These are phyloP conservation scores for Cladobotryum protrusum DNA, from an alignment of 2,329 filamentous ascomycete species.

Conservation along the genomic window DNA sequence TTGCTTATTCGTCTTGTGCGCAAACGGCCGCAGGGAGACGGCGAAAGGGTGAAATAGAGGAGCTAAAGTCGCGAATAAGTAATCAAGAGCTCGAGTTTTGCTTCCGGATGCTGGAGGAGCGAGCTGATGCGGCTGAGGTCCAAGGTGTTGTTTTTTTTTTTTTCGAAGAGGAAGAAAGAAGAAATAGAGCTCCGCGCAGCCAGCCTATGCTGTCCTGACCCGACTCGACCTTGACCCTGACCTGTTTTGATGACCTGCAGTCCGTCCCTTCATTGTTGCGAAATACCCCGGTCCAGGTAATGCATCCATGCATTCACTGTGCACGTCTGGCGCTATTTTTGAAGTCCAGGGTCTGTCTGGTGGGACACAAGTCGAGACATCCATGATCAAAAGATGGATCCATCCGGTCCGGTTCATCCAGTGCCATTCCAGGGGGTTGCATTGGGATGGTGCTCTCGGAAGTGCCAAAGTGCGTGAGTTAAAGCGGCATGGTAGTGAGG, in stretches of 20 bases:
- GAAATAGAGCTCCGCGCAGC: too few species aligned
- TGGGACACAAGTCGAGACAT: slow-evolving; percentile 1
- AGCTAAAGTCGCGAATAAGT: too few species aligned
- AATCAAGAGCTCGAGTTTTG: too few species aligned
- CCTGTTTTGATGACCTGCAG: not conserved
- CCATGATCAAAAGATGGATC: too few species aligned
- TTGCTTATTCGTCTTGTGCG: slow-evolving; percentile 3
- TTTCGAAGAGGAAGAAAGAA: too few species aligned
- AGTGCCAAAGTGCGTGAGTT: not conserved
- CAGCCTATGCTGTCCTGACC: too few species aligned
- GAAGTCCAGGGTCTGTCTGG: slow-evolving; percentile 10
- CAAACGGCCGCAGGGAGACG: not conserved
- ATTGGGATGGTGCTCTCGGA: not conserved
- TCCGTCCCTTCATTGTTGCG: slow-evolving; percentile 3
- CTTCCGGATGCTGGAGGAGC: not conserved
- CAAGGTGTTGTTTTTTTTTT: too few species aligned
- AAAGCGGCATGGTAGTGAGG: not conserved
- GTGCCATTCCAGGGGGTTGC: slow-evolving; percentile 7
- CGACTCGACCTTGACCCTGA: not conserved
- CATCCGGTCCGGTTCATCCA: not conserved
- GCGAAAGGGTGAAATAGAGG: not conserved
- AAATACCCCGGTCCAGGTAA: slow-evolving; percentile 9
- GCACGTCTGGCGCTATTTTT: slow-evolving; percentile 12
- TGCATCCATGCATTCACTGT: slow-evolving; percentile 5
- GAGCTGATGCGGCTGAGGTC: slow-evolving; percentile 1